Evolutionary conservation across 78 protist genomes (phyloP), one percentile per base, ranked within the genome.

Genomic region (Mantamonas sphyraenae): DNA sequence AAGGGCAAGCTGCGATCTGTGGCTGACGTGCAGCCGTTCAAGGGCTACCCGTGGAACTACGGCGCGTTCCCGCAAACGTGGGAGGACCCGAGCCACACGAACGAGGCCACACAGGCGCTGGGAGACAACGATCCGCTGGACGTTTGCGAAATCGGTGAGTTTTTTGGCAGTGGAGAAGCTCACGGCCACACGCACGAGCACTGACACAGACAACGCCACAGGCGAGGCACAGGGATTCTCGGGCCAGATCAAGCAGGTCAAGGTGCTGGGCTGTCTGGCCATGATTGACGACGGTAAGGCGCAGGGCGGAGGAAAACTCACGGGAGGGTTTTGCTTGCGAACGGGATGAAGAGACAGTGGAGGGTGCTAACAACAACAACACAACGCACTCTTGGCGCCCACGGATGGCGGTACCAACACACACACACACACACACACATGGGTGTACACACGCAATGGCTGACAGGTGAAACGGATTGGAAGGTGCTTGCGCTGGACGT

Each of bases 381-480:
- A n/a, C n/a, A n/a, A n/a, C n/a, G n/a, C n/a, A n/a, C n/a, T n/a
- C n/a, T n/a, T n/a, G n/a, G n/a, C n/a, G n/a, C n/a, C n/a, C n/a
- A n/a, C n/a, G n/a, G n/a, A n/a, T n/a, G n/a, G n/a, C n/a, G n/a
- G n/a, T n/a, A n/a, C n/a, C n/a, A n/a, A n/a, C n/a, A n/a, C n/a
- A n/a, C n/a, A n/a, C n/a, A n/a, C n/a, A n/a, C n/a, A n/a, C n/a
- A n/a, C n/a, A n/a, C n/a, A n/a, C n/a, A n/a, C n/a, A n/a, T n/a
- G n/a, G n/a, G n/a, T n/a, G n/a, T n/a, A n/a, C n/a, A n/a, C n/a
- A n/a, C n/a, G n/a, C n/a, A n/a, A n/a, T n/a, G n/a, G n/a, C n/a
- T n/a, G n/a, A n/a, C 53, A 31, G 83, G 89, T 79, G 95, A 90
- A 85, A 90, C 93, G 28, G 95, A 90, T 80, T 90, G 95, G 95